phyloP scores from a whole-genome alignment of 1,139 yeast species.

The Candida smagusa region DNA sequence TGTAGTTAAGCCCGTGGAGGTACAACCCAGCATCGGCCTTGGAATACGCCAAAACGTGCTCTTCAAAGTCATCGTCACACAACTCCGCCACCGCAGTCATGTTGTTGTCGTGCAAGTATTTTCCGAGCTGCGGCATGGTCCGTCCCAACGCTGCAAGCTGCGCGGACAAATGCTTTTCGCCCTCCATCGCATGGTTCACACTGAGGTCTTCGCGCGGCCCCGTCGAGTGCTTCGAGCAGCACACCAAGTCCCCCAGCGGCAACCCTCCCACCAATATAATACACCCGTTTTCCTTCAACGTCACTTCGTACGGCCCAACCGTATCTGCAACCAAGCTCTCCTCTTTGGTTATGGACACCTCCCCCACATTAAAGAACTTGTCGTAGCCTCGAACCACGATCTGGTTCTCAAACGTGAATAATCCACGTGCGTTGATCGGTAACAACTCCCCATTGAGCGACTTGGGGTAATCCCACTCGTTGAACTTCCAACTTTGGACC shows the following conservation, averaged over 20 bases:
- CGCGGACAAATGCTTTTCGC: constrained; percentile 52
- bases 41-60: constrained; percentile 80
- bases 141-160: constrained; percentile 48
- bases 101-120: constrained; percentile 45
- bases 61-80: constrained; percentile 93
- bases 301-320: constrained; percentile 73
- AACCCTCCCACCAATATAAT: constrained; percentile 80
- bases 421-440: constrained; percentile 81
- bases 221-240: constrained; percentile 87
- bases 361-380: constrained; percentile 85
- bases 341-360: constrained; percentile 53
- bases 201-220: constrained; percentile 57
- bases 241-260: constrained; percentile 66
- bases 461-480: constrained; percentile 78
- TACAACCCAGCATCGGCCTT: constrained; percentile 74
- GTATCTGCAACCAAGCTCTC: constrained; percentile 45
- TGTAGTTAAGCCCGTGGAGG: constrained; percentile 81
- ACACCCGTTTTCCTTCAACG: constrained; percentile 92
- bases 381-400: constrained; percentile 88
- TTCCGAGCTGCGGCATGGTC: constrained; percentile 52
- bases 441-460: constrained; percentile 44
- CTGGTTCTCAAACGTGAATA: constrained; percentile 56
- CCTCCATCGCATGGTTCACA: constrained; percentile 74
- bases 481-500: constrained; percentile 67
- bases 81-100: constrained; percentile 88